Base-by-base conservation (phyloP, 2,329 filamentous ascomycete genomes). In the Leptographium flavum region DNA sequence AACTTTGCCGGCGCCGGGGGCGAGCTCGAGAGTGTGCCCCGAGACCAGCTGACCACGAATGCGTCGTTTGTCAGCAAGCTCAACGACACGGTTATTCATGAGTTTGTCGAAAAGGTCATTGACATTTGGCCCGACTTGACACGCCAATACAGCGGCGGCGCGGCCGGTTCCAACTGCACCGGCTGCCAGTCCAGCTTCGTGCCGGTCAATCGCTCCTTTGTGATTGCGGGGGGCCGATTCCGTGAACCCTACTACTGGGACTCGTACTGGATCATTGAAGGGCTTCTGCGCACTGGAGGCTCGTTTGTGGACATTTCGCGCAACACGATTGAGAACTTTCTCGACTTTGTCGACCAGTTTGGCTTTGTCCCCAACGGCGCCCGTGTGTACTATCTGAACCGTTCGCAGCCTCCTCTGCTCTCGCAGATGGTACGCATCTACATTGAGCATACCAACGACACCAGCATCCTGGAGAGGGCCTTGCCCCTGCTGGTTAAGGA, bases 231-330 rank as follows among this genome's bases (percentile, higher is more conserved):
- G 13, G 79, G 79, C n/a, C 74, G 79, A 27, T 83, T 83, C 64
- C 68, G 79, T 30, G 79, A 83, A 59, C 70, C 76, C 2, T 83
- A 83, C 56, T 83, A 83, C 58, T 83, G 79, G 79, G 78, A 83
- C 57, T 78, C 75, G 28, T 82, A 73, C 62, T 81, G 76, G 77
- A 79, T 82, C 41, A 53, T 83, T 39, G 73, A 80, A 59, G 79
- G 79, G 22, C 65, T 83, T 22, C 60, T 83, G 30, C 70, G 79
- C 39, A 82, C 77, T 0, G 70, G 75, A 15, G 79, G 79, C 32
- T 70, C 70, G 38, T 83, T 81, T 50, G 71, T 71, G 7, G 59
- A 73, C 30, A 79, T 83, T 48, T 73, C 78, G 4, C 69, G 68
- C 55, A 81, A 83, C 58, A 79, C 76, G 27, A 79, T 83, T 49